A percentile compares a stretch with the other conserved stretches of the same genome.
Conservation (phyloP, 2,329 filamentous ascomycete genomes). For the Pyrenochaeta sp. region DNA sequence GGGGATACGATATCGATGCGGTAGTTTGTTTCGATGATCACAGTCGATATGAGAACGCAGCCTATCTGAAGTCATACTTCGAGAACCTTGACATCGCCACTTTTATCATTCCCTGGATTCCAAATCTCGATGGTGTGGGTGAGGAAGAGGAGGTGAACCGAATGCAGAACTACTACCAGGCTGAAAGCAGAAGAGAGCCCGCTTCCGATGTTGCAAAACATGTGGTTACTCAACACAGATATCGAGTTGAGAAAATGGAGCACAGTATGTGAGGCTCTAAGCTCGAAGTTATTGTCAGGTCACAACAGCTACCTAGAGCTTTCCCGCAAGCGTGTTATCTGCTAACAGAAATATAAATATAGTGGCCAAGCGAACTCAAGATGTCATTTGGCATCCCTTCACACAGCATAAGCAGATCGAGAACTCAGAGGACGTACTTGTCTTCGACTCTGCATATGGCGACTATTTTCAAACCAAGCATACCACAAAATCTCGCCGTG, state of each 20-base stretch:
- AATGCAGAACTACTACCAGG: conserved; percentile 71
- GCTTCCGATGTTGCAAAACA: conserved; percentile 58
- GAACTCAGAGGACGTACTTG: conserved; percentile 68
- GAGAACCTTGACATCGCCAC: conserved; percentile 63
- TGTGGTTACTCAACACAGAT: conserved; percentile 62
- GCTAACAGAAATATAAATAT: background rate
- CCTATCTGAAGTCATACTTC: conserved; percentile 75
- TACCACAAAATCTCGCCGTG: conserved; percentile 34
- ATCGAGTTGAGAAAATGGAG: conserved; percentile 66
- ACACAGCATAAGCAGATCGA: conserved; percentile 76
- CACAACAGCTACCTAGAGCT: no score
- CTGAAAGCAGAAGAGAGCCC: conserved; percentile 43
- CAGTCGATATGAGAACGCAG: conserved; percentile 70
- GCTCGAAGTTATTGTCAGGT: no score
- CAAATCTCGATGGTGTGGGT: conserved; percentile 47
- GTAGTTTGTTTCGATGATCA: conserved; percentile 73
- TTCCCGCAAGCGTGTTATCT: no score
- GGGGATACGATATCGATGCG: conserved; percentile 78
- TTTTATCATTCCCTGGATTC: conserved; percentile 66
- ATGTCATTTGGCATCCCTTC: conserved; percentile 82
- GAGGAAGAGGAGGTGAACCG: conserved; percentile 59
- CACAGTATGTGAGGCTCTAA: conserved; percentile 40
- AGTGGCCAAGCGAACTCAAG: conserved; percentile 64
- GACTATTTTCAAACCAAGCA: conserved; percentile 74
- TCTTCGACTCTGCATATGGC: conserved; percentile 81